Evolutionary conservation across 805 yeast species (phyloP), one percentile per base, ranked within the genome.

Genomic region (Spathaspora gorwiae): DNA sequence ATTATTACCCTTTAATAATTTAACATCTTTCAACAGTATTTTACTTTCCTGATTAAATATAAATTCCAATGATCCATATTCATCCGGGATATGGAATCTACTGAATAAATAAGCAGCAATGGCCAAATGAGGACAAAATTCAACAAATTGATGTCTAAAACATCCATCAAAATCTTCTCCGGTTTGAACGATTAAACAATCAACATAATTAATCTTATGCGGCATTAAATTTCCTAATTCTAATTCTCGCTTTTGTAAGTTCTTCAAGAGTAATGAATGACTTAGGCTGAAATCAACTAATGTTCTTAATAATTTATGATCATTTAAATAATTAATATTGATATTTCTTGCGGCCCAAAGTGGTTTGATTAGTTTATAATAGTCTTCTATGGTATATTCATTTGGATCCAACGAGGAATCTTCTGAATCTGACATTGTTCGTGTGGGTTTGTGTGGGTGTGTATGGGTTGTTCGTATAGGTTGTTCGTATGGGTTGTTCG

Each of bases 61-160:
- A 33, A 44, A 44, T 26, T 47, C 50, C 26, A 31, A 37, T 10
- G 50, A 44, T 6, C 50, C 50, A 34, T 47, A 44, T 32, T 54
- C 56, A 42, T 62, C 65, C 2, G 61, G 56, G 6, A 64, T 48
- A 43, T 64, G 69, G 37, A 61, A 60, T 27, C 68, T 40, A 24
- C 55, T 47, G 38, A 64, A 64, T 24, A 64, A 52, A 42, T 64
- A 64, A 9, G 55, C 47, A 4, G 65, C 51, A n/a, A 64, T 42
- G 2, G 61, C 57, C 7, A 59, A 54, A 37, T 56, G 62, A 7
- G 61, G 61, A 45, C 69, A 64, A 19, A 52, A 47, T 45, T 62
- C 64, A 12, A 61, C 54, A 47, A 54, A 42, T 42, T 48, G 54
- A 40, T 56, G 51, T 35, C 66, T 44, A 29, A 61, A 46, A 42